Percentiles rank a stretch among this genome's conserved stretches.
Conservation (phyloP, 192 early-diverging fungal species). For the Podila horticola region DNA sequence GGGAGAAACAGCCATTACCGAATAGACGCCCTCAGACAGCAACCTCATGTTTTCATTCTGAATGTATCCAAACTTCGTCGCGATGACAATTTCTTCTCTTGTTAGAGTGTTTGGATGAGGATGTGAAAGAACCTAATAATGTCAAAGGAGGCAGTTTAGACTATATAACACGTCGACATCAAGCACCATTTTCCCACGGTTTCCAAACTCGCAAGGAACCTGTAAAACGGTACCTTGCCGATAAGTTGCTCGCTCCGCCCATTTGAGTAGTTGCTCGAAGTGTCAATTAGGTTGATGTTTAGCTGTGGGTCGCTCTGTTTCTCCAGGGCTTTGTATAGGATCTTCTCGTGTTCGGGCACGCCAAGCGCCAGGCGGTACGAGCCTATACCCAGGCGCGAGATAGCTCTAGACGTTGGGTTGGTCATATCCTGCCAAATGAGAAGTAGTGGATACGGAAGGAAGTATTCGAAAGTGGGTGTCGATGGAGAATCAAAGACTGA, state of each 20-base stretch:
- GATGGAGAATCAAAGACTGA: no score
- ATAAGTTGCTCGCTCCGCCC: conserved; percentile 48
- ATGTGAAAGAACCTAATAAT: conserved; percentile 19
- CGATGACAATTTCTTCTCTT: conserved; percentile 32
- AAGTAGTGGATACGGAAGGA: background rate
- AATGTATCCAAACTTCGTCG: conserved; percentile 52
- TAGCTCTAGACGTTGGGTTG: conserved; percentile 78
- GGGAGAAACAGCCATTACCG: conserved; percentile 7
- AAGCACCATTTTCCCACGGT: background rate
- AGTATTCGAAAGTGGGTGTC: background rate
- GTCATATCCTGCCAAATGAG: background rate
- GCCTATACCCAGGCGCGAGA: conserved; percentile 50
- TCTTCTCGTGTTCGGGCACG: conserved; percentile 30
- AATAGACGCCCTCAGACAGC: conserved; percentile 33
- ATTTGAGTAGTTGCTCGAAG: conserved; percentile 47
- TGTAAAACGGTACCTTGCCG: conserved; percentile 29
- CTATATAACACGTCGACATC: background rate
- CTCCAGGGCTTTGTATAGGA: conserved; percentile 39
- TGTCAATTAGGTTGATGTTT: conserved; percentile 53
- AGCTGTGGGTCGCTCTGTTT: conserved; percentile 32
- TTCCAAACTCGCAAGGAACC: background rate
- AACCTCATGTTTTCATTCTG: conserved; percentile 50
- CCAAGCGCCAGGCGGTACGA: conserved; percentile 38
- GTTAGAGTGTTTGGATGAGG: conserved; percentile 34
- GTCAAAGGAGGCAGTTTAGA: background rate